Conservation (phyloP, 495 filamentous ascomycete genomes). For the Penicillium pulvis region DNA sequence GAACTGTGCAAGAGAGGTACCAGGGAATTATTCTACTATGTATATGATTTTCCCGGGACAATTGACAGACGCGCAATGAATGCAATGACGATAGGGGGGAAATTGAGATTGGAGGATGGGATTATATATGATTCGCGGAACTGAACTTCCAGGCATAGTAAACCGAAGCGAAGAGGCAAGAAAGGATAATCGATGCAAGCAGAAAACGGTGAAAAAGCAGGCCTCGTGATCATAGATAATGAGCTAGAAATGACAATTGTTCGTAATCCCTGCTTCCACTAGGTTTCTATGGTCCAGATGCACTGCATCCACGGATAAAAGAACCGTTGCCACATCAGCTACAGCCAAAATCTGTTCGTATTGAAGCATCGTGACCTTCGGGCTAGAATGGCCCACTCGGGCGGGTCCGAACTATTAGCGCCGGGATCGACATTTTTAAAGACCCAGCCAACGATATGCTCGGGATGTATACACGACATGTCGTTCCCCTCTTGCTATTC, state of each 20-base stretch:
- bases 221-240: background rate
- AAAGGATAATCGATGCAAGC: background rate
- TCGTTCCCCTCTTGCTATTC: no score
- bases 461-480: no score
- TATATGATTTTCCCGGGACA: background rate
- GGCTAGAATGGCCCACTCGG: constrained; percentile 32
- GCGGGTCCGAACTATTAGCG: constrained; percentile 30
- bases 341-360: background rate
- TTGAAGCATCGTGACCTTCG: constrained; percentile 8
- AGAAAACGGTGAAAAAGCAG: background rate
- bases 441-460: no score
- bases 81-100: background rate
- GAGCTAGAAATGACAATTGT: background rate
- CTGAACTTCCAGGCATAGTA: no score
- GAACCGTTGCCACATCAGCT: background rate
- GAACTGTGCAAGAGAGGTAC: background rate
- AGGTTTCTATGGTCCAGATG: background rate
- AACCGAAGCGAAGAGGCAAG: no score
- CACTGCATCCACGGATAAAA: background rate
- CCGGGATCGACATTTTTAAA: background rate
- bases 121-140: background rate
- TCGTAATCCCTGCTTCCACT: background rate
- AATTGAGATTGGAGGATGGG: background rate
- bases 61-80: background rate
- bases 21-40: background rate